phyloP scores from a whole-genome alignment of 2,329 filamentous ascomycete genomes.

The Trichoderma breve region DNA sequence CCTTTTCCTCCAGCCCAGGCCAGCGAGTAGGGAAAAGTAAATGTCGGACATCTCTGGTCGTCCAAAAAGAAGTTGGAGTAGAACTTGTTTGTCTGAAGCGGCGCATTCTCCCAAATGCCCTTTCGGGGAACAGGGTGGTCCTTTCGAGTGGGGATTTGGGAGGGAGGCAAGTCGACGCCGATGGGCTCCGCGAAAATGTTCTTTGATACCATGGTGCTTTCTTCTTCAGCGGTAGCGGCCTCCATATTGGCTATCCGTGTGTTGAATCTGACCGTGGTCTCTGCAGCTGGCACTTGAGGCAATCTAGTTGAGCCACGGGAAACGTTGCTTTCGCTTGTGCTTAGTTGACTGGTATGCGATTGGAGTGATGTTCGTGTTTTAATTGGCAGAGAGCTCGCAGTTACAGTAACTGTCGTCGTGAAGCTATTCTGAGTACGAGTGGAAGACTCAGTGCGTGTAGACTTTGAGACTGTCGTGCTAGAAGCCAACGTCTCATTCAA shows the following conservation, averaged over 20 bases:
- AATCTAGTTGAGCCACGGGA: neutral
- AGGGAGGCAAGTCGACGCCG: constrained; percentile 49
- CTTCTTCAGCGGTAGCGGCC: neutral
- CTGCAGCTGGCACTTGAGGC: neutral
- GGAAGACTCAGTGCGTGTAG: neutral
- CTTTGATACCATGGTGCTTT: constrained; percentile 29
- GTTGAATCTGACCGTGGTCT: neutral
- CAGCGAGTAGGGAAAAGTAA: constrained; percentile 72
- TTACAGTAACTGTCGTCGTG: constrained; percentile 7
- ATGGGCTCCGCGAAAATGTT: constrained; percentile 59
- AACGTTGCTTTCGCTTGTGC: neutral
- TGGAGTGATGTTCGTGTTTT: neutral
- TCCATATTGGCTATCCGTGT: neutral
- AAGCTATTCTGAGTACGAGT: neutral
- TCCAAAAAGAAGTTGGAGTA: constrained; percentile 79
- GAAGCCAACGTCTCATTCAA: neutral
- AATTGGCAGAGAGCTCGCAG: neutral
- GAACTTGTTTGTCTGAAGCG: constrained; percentile 76
- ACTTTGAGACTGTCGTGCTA: neutral
- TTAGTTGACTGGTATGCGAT: neutral
- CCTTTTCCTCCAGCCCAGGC: constrained; percentile 65
- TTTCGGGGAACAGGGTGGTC: constrained; percentile 60
- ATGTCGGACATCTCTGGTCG: constrained; percentile 65
- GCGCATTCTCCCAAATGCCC: constrained; percentile 47
- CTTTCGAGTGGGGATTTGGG: constrained; percentile 44